Conservation (phyloP, 176 grass and related monocot species). For the Zoysia pacifica region DNA sequence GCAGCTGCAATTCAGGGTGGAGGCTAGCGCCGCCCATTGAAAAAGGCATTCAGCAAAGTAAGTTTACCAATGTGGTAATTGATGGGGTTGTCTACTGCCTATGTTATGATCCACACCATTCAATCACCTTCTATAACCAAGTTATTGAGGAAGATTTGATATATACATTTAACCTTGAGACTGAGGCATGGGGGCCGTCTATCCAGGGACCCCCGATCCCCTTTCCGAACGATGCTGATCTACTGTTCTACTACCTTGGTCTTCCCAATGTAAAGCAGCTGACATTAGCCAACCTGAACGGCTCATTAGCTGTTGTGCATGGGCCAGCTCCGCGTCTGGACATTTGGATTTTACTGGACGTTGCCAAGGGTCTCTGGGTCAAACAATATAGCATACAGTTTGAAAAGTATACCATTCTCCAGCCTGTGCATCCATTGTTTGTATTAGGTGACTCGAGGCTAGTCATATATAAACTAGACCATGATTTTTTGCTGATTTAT, state of each 20-base stretch:
- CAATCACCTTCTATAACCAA: not conserved
- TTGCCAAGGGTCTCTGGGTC: not conserved
- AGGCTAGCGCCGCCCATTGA: not conserved
- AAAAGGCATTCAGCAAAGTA: not conserved
- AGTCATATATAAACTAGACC: not conserved
- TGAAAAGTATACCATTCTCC: not conserved
- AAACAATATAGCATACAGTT: not conserved
- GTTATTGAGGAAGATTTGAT: not conserved
- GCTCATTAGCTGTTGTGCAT: not conserved
- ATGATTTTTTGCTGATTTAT: not conserved
- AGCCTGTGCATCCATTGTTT: not conserved
- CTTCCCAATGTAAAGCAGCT: constrained; percentile 21
- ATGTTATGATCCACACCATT: not conserved
- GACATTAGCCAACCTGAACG: not conserved
- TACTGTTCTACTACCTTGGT: not conserved
- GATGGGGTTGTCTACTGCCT: constrained; percentile 5
- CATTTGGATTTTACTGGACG: not conserved
- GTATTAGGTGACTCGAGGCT: not conserved
- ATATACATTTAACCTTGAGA: constrained; percentile 23
- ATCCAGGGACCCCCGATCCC: not conserved
- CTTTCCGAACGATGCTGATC: not conserved
- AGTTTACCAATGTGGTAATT: not conserved
- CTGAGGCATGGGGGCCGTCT: constrained; percentile 2
- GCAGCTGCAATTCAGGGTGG: not conserved
- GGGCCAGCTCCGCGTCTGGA: not conserved